Evolutionary conservation across 1,139 yeast species (phyloP).

Genomic region (Geotrichum histeridarum): DNA sequence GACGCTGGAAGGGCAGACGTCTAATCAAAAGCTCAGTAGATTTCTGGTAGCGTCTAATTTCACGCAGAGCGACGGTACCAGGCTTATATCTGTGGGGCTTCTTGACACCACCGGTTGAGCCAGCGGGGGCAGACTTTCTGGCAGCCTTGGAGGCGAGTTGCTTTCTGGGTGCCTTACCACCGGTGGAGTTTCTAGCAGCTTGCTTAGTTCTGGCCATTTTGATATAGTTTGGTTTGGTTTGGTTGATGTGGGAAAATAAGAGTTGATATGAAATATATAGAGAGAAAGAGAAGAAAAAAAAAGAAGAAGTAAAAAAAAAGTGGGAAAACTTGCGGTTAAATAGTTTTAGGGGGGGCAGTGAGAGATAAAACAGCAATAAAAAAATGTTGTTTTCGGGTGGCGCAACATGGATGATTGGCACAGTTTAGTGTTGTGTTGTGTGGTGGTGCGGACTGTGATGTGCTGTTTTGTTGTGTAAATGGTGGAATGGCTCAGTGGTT

Average conservation of each 20-base stretch:
- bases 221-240: slow-evolving; percentile 3
- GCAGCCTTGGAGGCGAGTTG: slow-evolving; percentile 99
- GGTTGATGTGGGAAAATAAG: slow-evolving; percentile 1
- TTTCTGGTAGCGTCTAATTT: slow-evolving; percentile 98
- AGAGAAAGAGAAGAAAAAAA: slow-evolving; percentile 5
- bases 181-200: slow-evolving; percentile 97
- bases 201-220: slow-evolving; percentile 97
- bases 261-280: not conserved
- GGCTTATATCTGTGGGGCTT: slow-evolving; percentile 99
- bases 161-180: slow-evolving; percentile 99
- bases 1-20: slow-evolving; percentile 98
- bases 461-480: too few relatives aligned
- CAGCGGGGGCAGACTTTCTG: slow-evolving; percentile 77
- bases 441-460: too few relatives aligned
- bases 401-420: too few relatives aligned
- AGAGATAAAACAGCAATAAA: not conserved
- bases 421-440: too few relatives aligned
- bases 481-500: too few relatives aligned
- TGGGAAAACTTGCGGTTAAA: slow-evolving; percentile 14
- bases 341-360: slow-evolving; percentile 9
- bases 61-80: slow-evolving; percentile 99
- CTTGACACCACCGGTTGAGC: slow-evolving; percentile 97
- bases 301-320: slow-evolving; percentile 13
- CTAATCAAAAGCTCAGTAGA: slow-evolving; percentile 95
- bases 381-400: too few relatives aligned